A percentile compares a stretch with the other conserved stretches of the same genome.
Conservation (phyloP, 164 flowering plant species). For the Vitis rotundifolia region DNA sequence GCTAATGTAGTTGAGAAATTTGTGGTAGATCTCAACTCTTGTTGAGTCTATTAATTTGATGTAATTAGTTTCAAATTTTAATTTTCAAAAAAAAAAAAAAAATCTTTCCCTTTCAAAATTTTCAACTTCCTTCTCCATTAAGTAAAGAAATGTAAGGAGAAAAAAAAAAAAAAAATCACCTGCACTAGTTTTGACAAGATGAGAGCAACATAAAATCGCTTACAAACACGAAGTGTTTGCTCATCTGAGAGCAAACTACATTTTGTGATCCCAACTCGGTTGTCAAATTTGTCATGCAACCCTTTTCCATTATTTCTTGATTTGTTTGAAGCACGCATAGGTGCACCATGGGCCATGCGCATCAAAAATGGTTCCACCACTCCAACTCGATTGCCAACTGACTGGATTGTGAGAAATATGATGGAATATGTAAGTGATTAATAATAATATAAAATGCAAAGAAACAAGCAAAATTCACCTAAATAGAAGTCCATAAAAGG, state of each 20-base stretch:
- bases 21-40: too few relatives aligned
- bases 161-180: constrained; percentile 39
- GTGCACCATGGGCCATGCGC: constrained; percentile 99
- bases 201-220: constrained; percentile 91
- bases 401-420: constrained; percentile 45
- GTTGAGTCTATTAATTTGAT: too few relatives aligned
- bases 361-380: constrained; percentile 88
- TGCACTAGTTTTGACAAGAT: constrained; percentile 91
- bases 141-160: not conserved
- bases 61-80: too few relatives aligned
- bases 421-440: not conserved
- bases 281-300: constrained; percentile 30
- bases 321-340: constrained; percentile 40
- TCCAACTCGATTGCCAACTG: constrained; percentile 95
- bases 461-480: not conserved
- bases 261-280: constrained; percentile 24
- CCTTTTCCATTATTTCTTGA: constrained; percentile 45
- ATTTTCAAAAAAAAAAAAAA: too few relatives aligned
- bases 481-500: not conserved
- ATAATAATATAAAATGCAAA: constrained; percentile 4
- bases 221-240: constrained; percentile 77
- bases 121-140: not conserved
- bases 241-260: constrained; percentile 57
- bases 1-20: too few relatives aligned
- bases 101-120: too few relatives aligned